Conservation (phyloP, 2,329 filamentous ascomycete genomes). For the Clathrospora elynae region DNA sequence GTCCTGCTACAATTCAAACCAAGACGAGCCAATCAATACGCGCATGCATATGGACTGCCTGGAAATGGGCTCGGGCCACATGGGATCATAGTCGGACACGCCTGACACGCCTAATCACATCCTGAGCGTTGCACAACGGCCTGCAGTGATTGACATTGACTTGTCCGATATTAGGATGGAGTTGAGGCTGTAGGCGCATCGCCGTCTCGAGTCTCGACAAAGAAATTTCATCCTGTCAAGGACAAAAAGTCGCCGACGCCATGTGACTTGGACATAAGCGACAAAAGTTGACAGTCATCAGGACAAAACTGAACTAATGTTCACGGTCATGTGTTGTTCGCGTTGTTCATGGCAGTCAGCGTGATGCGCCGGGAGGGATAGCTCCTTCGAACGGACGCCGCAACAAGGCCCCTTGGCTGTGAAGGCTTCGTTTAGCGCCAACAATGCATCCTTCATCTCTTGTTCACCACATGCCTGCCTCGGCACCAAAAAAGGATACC, state of each 20-base stretch:
- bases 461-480: slow-evolving; percentile 29
- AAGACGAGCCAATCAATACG: slow-evolving; percentile 29
- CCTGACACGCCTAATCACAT: slow-evolving; percentile 15
- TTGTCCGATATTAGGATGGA: neutral
- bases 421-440: slow-evolving; percentile 24
- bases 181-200: too few relatives aligned
- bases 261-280: slow-evolving; percentile 17
- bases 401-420: slow-evolving; percentile 17
- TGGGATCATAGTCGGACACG: slow-evolving; percentile 21
- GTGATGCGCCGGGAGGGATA: slow-evolving; percentile 28
- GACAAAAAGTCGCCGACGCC: slow-evolving; percentile 15
- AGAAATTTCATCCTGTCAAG: too few relatives aligned
- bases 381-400: slow-evolving; percentile 5
- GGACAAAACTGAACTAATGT: slow-evolving; percentile 19
- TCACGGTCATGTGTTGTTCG: slow-evolving; percentile 24
- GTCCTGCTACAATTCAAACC: slow-evolving; percentile 20
- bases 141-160: slow-evolving; percentile 7
- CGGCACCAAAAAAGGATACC: slow-evolving; percentile 24
- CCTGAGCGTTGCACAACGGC: slow-evolving; percentile 20
- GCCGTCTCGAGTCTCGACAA: too few relatives aligned
- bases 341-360: slow-evolving; percentile 19
- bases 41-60: slow-evolving; percentile 17
- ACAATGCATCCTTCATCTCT: slow-evolving; percentile 22
- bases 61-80: slow-evolving; percentile 19
- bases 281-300: slow-evolving; percentile 14